A percentile compares a stretch with the other conserved stretches of the same genome.
These are phyloP conservation scores for Leccinum olivaceoglutinosum DNA, from an alignment of 1,284 basidiomycete species.

Conservation along the genomic window DNA sequence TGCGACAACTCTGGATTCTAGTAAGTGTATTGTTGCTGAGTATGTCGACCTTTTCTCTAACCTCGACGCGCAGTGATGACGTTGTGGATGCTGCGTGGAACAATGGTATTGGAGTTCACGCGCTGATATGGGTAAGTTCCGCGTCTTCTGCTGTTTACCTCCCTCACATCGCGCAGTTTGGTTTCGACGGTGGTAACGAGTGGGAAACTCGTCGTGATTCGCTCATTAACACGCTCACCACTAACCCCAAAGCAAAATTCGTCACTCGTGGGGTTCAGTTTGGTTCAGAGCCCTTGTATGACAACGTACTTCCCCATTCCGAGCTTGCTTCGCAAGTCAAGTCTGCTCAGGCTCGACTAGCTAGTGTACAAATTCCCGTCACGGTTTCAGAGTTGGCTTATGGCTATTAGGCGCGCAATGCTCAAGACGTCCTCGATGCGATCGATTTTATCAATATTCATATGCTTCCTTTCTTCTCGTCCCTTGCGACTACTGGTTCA, in stretches of 20 bases:
- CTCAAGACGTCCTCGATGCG: slow-evolving; percentile 54
- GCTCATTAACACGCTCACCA: slow-evolving; percentile 50
- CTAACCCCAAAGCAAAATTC: slow-evolving; percentile 62
- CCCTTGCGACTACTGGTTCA: slow-evolving; percentile 34
- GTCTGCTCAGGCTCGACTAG: slow-evolving; percentile 45
- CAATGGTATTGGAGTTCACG: slow-evolving; percentile 65
- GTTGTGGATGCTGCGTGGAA: slow-evolving; percentile 69
- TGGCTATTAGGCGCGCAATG: slow-evolving; percentile 47
- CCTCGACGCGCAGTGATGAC: slow-evolving; percentile 44
- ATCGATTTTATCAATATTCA: slow-evolving; percentile 67
- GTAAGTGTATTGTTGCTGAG: slow-evolving; percentile 32
- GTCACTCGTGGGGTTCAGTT: slow-evolving; percentile 65
- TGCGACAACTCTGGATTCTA: slow-evolving; percentile 66
- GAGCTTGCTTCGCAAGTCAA: slow-evolving; percentile 54
- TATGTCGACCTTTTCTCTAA: not conserved
- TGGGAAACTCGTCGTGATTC: slow-evolving; percentile 54
- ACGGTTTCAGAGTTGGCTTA: slow-evolving; percentile 53
- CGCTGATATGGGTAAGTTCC: slow-evolving; percentile 61
- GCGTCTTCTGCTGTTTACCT: not conserved
- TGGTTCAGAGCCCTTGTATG: slow-evolving; percentile 73
- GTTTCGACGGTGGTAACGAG: slow-evolving; percentile 49
- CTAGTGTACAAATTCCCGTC: slow-evolving; percentile 55
- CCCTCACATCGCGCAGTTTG: slow-evolving; percentile 41
- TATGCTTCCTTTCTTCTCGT: slow-evolving; percentile 70
- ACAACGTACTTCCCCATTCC: slow-evolving; percentile 47